Percentiles rank a stretch among this genome's conserved stretches.
phyloP scores from a whole-genome alignment of 805 yeast species.

The Cyberlindnera xishuangbannaensis region DNA sequence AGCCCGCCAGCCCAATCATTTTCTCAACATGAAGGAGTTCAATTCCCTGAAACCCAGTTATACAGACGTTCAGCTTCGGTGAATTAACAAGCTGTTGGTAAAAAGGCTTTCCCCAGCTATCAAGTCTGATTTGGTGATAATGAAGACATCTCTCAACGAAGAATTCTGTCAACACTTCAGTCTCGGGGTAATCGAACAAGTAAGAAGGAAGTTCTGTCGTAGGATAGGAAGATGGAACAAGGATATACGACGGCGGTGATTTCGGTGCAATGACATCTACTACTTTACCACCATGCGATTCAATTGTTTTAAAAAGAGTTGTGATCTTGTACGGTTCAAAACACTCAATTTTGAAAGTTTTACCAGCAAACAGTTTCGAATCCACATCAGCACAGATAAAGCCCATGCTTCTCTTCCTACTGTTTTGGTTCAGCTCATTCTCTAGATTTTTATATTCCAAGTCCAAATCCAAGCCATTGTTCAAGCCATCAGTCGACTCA shows the following conservation, averaged over 20 bases:
- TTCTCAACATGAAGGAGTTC: constrained; percentile 68
- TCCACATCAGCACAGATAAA: constrained; percentile 4
- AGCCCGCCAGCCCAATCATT: constrained; percentile 47
- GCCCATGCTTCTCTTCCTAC: no score
- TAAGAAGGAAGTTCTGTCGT: constrained; percentile 11
- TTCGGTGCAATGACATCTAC: constrained; percentile 2
- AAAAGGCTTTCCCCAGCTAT: constrained; percentile 59
- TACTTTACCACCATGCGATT: constrained; percentile 39
- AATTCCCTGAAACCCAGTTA: constrained; percentile 74
- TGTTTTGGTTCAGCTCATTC: constrained; percentile 5
- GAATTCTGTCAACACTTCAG: constrained; percentile 64
- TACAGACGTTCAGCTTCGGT: constrained; percentile 27
- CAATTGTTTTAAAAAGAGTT: constrained; percentile 37
- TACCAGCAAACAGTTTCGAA: constrained; percentile 34
- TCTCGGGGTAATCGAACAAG: constrained; percentile 14
- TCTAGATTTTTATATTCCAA: background rate
- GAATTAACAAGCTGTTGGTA: constrained; percentile 17
- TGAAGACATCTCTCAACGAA: constrained; percentile 68
- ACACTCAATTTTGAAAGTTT: constrained; percentile 37
- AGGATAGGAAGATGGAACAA: constrained; percentile 21
- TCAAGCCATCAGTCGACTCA: constrained; percentile 11
- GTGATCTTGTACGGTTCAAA: constrained; percentile 34
- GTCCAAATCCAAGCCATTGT: background rate
- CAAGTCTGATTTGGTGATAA: constrained; percentile 43
- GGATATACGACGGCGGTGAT: constrained; percentile 8